phyloP scores from a whole-genome alignment of 331 rosid species.

The Erythrophleum ivorense region DNA sequence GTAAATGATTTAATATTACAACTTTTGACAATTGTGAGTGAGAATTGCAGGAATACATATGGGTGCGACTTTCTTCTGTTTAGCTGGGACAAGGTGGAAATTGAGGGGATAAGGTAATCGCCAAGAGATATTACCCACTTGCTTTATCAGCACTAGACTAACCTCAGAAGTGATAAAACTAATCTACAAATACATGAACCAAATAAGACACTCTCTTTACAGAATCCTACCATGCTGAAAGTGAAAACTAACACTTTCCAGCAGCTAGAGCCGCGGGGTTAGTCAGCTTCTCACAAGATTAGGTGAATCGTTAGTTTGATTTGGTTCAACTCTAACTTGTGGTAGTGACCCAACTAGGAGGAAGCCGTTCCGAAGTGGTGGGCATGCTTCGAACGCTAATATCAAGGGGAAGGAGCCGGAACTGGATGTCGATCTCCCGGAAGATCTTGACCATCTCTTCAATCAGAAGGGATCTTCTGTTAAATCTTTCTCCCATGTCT shows the following conservation, averaged over 20 bases:
- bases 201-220: neutral
- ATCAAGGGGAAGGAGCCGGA: constrained; percentile 73
- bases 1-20: neutral
- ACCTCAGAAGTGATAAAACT: neutral
- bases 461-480: constrained; percentile 63
- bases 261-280: constrained; percentile 15
- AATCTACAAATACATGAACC: constrained; percentile 2
- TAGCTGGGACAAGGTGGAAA: neutral
- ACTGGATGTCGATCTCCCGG: constrained; percentile 78
- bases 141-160: neutral
- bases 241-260: neutral
- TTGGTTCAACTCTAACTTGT: constrained; percentile 43
- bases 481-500: constrained; percentile 79
- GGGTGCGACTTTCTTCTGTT: neutral
- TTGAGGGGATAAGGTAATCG: neutral
- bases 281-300: neutral
- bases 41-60: neutral
- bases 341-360: constrained; percentile 55
- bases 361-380: constrained; percentile 55
- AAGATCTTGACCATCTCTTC: constrained; percentile 83
- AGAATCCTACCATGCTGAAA: constrained; percentile 7
- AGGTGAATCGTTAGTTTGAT: neutral
- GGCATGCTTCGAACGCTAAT: constrained; percentile 69
- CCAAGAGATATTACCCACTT: neutral
- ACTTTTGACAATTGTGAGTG: neutral